These are phyloP conservation scores for sunflower (Helianthus annuus) DNA, from an alignment of 129 eudicot genomes.

Conservation along the genomic window DNA sequence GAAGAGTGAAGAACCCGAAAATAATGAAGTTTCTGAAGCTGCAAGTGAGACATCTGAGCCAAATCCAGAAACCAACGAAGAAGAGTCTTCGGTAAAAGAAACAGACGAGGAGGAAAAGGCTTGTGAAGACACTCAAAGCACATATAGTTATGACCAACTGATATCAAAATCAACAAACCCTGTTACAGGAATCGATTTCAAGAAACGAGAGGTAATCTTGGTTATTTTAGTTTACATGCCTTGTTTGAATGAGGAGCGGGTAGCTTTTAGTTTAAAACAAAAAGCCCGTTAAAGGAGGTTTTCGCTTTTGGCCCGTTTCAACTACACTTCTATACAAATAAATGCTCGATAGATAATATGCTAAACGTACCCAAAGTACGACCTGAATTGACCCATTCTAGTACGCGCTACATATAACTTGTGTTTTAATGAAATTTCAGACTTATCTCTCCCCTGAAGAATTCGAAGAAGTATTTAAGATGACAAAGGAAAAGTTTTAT, in stretches of 20 bases:
- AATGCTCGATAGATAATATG: not conserved
- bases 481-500: conserved; percentile 63
- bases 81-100: conserved; percentile 45
- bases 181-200: conserved; percentile 75
- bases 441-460: conserved; percentile 69
- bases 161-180: conserved; percentile 72
- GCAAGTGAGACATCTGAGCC: conserved; percentile 36
- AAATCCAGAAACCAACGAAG: conserved; percentile 42
- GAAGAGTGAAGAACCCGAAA: conserved; percentile 39
- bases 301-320: not conserved
- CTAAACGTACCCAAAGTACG: not conserved
- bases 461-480: conserved; percentile 54
- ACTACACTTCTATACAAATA: not conserved
- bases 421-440: conserved; percentile 34
- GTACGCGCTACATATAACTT: not conserved
- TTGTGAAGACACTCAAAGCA: conserved; percentile 48
- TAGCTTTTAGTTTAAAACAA: not conserved
- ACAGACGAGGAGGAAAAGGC: conserved; percentile 49
- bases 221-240: not conserved
- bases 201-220: conserved; percentile 73
- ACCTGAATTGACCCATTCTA: not conserved
- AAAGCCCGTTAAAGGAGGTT: not conserved
- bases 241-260: not conserved
- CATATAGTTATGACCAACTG: conserved; percentile 67
- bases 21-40: conserved; percentile 30